phyloP scores from a whole-genome alignment of 208 protist genomes.

The Kentomonas sorsogonicus region DNA sequence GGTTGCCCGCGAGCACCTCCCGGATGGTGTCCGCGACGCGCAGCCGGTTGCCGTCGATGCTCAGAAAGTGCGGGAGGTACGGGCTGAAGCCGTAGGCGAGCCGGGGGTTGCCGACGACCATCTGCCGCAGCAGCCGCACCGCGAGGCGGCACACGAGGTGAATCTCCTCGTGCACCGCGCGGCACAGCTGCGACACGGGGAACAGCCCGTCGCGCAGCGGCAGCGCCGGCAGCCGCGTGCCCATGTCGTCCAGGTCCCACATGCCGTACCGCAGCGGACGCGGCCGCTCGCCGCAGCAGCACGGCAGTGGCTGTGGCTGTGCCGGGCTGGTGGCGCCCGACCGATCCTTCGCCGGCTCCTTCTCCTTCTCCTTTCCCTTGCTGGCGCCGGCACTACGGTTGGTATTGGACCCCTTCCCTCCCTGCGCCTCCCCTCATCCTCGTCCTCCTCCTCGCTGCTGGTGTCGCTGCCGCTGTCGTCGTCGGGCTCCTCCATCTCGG shows the following conservation, averaged over 20 bases:
- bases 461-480: too few relatives aligned
- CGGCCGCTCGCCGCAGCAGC: too few relatives aligned
- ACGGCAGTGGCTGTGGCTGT: too few relatives aligned
- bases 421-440: too few relatives aligned
- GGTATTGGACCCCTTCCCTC: too few relatives aligned
- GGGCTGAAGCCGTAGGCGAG: conserved; percentile 35
- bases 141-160: conserved; percentile 53
- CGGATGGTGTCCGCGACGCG: conserved; percentile 53
- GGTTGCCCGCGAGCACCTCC: conserved; percentile 65
- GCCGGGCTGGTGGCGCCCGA: too few relatives aligned
- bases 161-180: conserved; percentile 40
- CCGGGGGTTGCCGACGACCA: conserved; percentile 25
- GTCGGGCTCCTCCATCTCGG: conserved; percentile 12
- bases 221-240: neutral
- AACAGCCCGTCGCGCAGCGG: conserved; percentile 9
- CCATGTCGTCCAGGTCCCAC: too few relatives aligned
- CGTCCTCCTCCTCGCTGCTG: too few relatives aligned
- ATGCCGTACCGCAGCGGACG: too few relatives aligned
- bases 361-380: neutral
- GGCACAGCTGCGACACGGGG: conserved; percentile 28
- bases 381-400: neutral
- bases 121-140: conserved; percentile 55
- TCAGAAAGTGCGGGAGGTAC: conserved; percentile 53
- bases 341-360: neutral
- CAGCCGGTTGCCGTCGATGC: conserved; percentile 41